Evolutionary conservation across 2,329 filamentous ascomycete genomes (phyloP), one percentile per base, ranked within the genome.

Genomic region (Plenodomus lindquistii): DNA sequence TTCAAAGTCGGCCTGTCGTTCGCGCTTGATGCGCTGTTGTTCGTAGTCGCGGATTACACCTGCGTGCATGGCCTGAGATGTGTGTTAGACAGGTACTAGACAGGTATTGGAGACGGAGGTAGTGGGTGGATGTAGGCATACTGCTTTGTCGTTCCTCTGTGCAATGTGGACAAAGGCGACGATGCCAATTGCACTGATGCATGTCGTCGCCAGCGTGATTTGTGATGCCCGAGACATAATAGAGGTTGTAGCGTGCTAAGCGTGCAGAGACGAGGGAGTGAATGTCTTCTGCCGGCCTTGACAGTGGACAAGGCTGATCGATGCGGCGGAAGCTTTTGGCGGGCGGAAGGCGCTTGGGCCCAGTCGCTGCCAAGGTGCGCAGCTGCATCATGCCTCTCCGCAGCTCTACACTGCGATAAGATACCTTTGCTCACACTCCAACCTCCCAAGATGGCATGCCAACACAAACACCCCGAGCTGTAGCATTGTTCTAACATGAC

Each of bases 1-100:
- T 57, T 97, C 92, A 66, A 99, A 99, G 70, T 99, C 94, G 42
- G 91, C 84, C 72, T 95, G 89, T 50, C 94, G 86, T 73, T 99
- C 94, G 59, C 84, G 83, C 76, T 97, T 97, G 58, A 97, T 72
- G 38, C 89, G 85, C 71, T 96, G 92, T 68, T 95, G 91, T 69
- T 97, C 93, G 80, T 97, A 88, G 67, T 99, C 94, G 56, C 93
- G 89, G 57, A 97, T 79, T 36, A 99, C 94, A 37, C 94, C 94
- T 59, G 88, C 84, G 68, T 99, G 94, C 94, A 99, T 99, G 48
- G 90, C 89, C 94, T 93, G 24, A 13, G 6, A 24, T 24, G 22
- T 24, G 20, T 45, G 22, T 49, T 21, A 17, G 37, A 65, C 36
- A 65, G 57, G 40, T 40, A 24, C 18, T 22, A 19, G 16, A 21